Percentiles rank a stretch among this genome's conserved stretches.
phyloP scores from a whole-genome alignment of 2,329 filamentous ascomycete species.

The Calcarisporium arbuscula region DNA sequence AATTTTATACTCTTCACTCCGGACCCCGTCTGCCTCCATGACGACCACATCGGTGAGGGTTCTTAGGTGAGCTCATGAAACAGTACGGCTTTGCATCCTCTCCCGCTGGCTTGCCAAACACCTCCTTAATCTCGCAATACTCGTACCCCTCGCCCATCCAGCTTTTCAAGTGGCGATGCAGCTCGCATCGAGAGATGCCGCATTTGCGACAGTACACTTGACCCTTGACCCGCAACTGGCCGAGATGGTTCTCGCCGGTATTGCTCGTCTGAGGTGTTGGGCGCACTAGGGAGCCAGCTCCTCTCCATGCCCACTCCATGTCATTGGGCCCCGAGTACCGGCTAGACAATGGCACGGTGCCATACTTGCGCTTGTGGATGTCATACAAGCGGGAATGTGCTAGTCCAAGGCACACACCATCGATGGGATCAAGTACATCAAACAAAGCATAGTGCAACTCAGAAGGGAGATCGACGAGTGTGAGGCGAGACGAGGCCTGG shows the following conservation, averaged over 20 bases:
- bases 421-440: conserved; percentile 58
- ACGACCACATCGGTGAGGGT: conserved; percentile 51
- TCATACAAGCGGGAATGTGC: conserved; percentile 52
- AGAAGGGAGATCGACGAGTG: conserved; percentile 46
- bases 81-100: conserved; percentile 44
- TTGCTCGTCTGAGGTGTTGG: conserved; percentile 13
- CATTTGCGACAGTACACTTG: conserved; percentile 59
- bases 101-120: conserved; percentile 44
- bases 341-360: conserved; percentile 47
- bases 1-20: too few relatives aligned
- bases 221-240: conserved; percentile 46
- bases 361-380: conserved; percentile 51
- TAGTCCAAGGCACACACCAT: conserved; percentile 56
- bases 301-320: conserved; percentile 58
- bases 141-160: conserved; percentile 53
- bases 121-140: conserved; percentile 55
- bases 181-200: conserved; percentile 53
- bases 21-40: conserved; percentile 34
- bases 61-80: conserved; percentile 54
- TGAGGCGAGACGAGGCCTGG: conserved; percentile 37
- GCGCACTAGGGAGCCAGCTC: conserved; percentile 39
- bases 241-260: conserved; percentile 23
- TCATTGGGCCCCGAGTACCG: conserved; percentile 56
- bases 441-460: conserved; percentile 57
- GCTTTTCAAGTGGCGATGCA: conserved; percentile 54